Evolutionary conservation across 139 green algal genomes (phyloP), one percentile per base, ranked within the genome.

Genomic region (Haematococcus sp.): DNA sequence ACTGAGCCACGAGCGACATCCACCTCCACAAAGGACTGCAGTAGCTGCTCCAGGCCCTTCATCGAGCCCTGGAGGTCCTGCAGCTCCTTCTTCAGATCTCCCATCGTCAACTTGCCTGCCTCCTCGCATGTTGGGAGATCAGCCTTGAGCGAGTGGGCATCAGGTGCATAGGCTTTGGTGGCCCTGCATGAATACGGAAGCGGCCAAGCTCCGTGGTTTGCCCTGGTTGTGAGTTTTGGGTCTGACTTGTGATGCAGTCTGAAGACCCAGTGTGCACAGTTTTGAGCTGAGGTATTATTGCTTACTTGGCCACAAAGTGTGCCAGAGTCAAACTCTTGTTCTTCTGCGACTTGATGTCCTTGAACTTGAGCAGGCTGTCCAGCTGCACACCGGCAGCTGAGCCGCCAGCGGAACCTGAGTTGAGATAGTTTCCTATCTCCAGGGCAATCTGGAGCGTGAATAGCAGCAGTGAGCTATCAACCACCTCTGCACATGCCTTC

Each of bases 251-350:
- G n/a, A n/a, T n/a, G n/a, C n/a, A n/a, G n/a, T n/a, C n/a, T n/a
- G n/a, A n/a, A n/a, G n/a, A n/a, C n/a, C n/a, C n/a, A n/a, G n/a
- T n/a, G n/a, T n/a, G n/a, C n/a, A n/a, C n/a, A n/a, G n/a, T n/a
- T n/a, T n/a, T n/a, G n/a, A n/a, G n/a, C n/a, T n/a, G n/a, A n/a
- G n/a, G n/a, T n/a, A n/a, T n/a, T n/a, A n/a, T n/a, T n/a, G n/a
- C 59, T n/a, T 80, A 82, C 30, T 78, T 81, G 2, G 86, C 88
- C 1, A 92, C 43, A 67, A 88, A 89, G 75, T 92, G 85, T 56
- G 90, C 75, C 40, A 92, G 79, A 0, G 88, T 90, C 27, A 76
- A 33, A n/a, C 20, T 51, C 33, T 74, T 77, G 75, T 86, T 84
- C 25, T 70, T 72, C 3, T 58, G 81, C 5, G 82, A 84, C 27